Conservation (phyloP, 75 land plant species). For the Cupressus sempervirens region DNA sequence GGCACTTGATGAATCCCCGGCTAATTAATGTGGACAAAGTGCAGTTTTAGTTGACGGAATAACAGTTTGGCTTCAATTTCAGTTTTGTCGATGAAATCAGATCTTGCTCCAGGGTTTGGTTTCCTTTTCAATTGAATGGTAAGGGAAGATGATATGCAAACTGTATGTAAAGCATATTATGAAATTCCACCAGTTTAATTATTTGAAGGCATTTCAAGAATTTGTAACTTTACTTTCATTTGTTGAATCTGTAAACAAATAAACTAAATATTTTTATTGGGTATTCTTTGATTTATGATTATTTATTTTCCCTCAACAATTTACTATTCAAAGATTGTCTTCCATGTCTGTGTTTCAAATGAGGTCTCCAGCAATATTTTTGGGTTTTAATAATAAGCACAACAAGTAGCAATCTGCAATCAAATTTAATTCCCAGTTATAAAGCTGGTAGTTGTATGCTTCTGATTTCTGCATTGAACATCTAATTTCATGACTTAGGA, state of each 20-base stretch:
- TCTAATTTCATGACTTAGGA: neutral
- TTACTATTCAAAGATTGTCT: neutral
- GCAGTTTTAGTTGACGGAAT: neutral
- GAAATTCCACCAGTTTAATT: neutral
- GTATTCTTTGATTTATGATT: neutral
- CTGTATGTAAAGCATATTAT: neutral
- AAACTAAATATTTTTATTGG: neutral
- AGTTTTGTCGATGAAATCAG: neutral
- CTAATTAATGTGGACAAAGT: neutral
- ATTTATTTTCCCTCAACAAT: neutral
- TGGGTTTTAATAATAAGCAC: neutral
- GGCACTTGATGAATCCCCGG: constrained; percentile 5
- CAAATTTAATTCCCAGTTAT: neutral
- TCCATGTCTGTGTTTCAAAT: neutral
- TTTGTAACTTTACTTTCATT: neutral
- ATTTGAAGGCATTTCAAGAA: neutral
- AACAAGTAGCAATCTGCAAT: neutral
- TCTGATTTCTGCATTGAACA: neutral
- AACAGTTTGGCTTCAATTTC: neutral
- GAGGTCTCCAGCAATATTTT: neutral
- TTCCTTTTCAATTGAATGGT: neutral
- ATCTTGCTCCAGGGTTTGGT: neutral
- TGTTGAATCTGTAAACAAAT: neutral
- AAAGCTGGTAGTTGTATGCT: neutral
- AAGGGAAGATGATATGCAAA: neutral